Base-by-base conservation (phyloP, 2,329 filamentous ascomycete species). In the Chalaropsis ovoidea region DNA sequence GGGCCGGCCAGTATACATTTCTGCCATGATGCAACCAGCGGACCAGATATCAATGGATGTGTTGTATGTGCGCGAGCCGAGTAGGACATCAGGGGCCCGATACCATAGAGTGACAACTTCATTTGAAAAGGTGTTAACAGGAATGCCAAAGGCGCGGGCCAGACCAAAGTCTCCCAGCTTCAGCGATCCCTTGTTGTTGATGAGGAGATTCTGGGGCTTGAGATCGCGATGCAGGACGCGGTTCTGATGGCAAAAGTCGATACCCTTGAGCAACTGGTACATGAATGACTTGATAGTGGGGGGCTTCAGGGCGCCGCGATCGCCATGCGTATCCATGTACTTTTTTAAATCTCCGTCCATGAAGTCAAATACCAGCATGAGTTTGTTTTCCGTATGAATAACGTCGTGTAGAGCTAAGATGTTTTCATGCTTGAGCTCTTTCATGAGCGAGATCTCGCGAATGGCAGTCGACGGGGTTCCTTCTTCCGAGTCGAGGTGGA, bases 41-140 rank as follows among this genome's bases (percentile, higher is more conserved):
- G 90, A 96, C 94, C 94, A 99, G 74, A 99, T 97, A 73, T 99
- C 94, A 75, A 99, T 97, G 77, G 90, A 95, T n/a, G 94, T 99
- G 77, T 96, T 99, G 79, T 99, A 99, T 24, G 94, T 97, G 70
- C 94, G 82, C 72, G 89, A 94, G 63, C 94, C 94, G 58, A 99
- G 83, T 63, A 99, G 82, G 60, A 99, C 94, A 72, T 99, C 94
- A 0, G 94, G 94, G 0, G 94, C 94, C 54, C 94, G 89, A 75
- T 99, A 99, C 93, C 93, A 97, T 19, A 97, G 81, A 0, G 94
- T 97, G 54, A 97, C 93, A 67, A 97, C 93, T 76, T 97, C 93
- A 75, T 97, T 97, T 63, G 90, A 95, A 77, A 97, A 97, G 19
- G 93, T 97, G 74, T 97, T 97, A 72, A 97, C 93, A 0, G 93